phyloP scores from a whole-genome alignment of 140 eudicot species.

The Flaveria floridana region DNA sequence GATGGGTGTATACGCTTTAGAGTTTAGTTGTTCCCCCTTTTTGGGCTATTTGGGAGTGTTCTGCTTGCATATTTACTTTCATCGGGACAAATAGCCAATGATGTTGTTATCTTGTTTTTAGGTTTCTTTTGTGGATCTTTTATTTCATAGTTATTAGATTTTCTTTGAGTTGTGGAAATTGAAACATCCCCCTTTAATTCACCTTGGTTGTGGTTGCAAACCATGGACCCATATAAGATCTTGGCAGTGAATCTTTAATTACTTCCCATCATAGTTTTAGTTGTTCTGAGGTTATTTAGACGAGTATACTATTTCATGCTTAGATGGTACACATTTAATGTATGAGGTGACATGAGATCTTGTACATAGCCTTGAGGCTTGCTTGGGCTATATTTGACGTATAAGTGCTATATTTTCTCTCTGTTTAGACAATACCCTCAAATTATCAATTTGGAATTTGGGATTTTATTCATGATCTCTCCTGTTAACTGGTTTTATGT shows the following conservation, averaged over 20 bases:
- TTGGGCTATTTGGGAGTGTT: neutral
- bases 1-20: neutral
- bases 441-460: neutral
- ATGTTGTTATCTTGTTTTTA: neutral
- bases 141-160: neutral
- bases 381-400: neutral
- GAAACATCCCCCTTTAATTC: neutral
- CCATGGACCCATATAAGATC: conserved; percentile 1
- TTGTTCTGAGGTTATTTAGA: too few species aligned
- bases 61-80: neutral
- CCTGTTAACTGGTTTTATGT: neutral
- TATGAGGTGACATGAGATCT: neutral
- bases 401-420: neutral
- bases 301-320: too few species aligned
- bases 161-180: neutral
- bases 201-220: neutral
- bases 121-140: neutral
- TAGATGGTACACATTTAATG: neutral
- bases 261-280: neutral
- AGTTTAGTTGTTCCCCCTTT: neutral
- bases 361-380: neutral
- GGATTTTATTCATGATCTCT: neutral
- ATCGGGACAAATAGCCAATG: neutral
- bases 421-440: neutral
- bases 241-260: neutral